These are phyloP conservation scores for Aspergillus piperis DNA, from an alignment of 2,329 filamentous ascomycete genomes.

Conservation along the genomic window DNA sequence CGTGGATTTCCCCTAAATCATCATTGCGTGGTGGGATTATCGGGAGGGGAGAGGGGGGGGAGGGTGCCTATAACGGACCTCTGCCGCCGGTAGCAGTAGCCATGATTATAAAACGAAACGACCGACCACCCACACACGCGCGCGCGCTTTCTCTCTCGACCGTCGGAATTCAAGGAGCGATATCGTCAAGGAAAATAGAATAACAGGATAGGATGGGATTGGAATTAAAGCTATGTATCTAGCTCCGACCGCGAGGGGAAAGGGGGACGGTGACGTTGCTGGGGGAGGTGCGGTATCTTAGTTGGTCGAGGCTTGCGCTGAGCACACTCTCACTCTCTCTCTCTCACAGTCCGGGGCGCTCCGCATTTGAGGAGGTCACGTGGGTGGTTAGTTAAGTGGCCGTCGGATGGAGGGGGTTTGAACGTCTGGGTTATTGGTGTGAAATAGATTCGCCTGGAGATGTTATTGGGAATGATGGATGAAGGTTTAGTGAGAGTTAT, in stretches of 20 bases:
- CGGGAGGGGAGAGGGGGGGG: neutral
- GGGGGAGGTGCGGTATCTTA: neutral
- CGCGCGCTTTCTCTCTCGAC: neutral
- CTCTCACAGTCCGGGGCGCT: conserved; percentile 9
- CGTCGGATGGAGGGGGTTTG: neutral
- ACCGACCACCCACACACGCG: neutral
- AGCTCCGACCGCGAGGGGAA: neutral
- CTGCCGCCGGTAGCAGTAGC: conserved; percentile 39
- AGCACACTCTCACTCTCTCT: neutral
- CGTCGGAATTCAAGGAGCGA: neutral
- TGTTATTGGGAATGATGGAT: neutral
- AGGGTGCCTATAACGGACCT: conserved; percentile 29
- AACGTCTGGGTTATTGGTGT: neutral
- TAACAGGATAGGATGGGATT: neutral
- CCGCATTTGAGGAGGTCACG: conserved; percentile 20
- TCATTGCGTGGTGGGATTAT: too few relatives aligned
- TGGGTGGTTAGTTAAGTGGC: neutral
- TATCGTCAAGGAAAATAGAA: neutral
- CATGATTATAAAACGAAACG: conserved; percentile 25
- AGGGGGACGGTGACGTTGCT: neutral
- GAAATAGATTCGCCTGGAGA: neutral
- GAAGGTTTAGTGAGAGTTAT: too few relatives aligned
- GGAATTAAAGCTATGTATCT: neutral
- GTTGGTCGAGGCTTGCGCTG: conserved; percentile 3
- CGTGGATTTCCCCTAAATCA: too few relatives aligned